phyloP scores from a whole-genome alignment of 2,329 filamentous ascomycete genomes.

The Colletotrichum melonis region DNA sequence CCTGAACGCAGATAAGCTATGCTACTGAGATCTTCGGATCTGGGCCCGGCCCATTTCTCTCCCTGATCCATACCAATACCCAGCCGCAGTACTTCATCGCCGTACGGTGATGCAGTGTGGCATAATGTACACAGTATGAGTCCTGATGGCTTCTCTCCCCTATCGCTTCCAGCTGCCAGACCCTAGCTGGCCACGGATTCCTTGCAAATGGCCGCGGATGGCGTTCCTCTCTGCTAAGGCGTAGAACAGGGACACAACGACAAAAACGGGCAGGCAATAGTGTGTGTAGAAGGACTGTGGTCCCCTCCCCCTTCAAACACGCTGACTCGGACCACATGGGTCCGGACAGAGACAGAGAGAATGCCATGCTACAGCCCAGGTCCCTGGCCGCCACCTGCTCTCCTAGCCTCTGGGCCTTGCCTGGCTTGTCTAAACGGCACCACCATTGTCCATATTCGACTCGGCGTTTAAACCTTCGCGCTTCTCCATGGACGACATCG shows the following conservation, averaged over 20 bases:
- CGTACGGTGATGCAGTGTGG: neutral
- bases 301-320: slow-evolving; percentile 20
- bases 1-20: slow-evolving; percentile 31
- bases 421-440: neutral
- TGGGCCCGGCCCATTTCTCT: slow-evolving; percentile 10
- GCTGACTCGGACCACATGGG: slow-evolving; percentile 24
- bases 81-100: neutral
- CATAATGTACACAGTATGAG: neutral
- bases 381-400: slow-evolving; percentile 12
- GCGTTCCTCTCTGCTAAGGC: slow-evolving; percentile 5
- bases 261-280: neutral
- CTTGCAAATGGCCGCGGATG: slow-evolving; percentile 3
- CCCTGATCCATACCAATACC: slow-evolving; percentile 11
- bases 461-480: slow-evolving; percentile 25
- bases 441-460: neutral
- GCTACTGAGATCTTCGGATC: slow-evolving; percentile 29
- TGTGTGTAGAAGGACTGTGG: neutral
- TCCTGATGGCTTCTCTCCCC: neutral
- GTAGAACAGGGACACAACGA: neutral
- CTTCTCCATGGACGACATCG: slow-evolving; percentile 23
- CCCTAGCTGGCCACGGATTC: neutral
- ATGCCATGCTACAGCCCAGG: neutral
- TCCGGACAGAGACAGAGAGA: neutral
- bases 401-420: neutral
- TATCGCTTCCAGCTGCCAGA: neutral